phyloP scores from a whole-genome alignment of 768 basidiomycete species.

The Boletus pseudopeckii region DNA sequence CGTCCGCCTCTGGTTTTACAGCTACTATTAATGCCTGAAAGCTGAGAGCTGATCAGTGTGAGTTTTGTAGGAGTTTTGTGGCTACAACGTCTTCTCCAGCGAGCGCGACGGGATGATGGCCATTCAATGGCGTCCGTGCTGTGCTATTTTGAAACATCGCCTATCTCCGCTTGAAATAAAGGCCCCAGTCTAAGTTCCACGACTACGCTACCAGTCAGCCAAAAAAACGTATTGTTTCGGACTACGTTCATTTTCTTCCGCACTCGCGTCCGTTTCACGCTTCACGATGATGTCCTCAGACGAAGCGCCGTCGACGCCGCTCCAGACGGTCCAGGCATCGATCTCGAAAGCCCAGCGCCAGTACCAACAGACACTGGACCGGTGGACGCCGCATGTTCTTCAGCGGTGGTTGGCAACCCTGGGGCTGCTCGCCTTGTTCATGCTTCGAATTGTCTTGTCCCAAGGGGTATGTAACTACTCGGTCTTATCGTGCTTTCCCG shows the following conservation, averaged over 20 bases:
- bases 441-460: slow-evolving; percentile 79
- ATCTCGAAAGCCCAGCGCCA: slow-evolving; percentile 57
- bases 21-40: no score
- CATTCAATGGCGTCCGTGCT: no score
- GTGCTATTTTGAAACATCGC: neutral
- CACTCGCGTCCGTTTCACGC: slow-evolving; percentile 5
- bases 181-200: neutral
- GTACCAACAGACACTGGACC: slow-evolving; percentile 88
- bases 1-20: no score
- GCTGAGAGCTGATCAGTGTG: no score
- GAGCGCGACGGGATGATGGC: no score
- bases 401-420: slow-evolving; percentile 84
- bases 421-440: slow-evolving; percentile 69
- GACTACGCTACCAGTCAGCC: neutral
- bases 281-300: slow-evolving; percentile 34
- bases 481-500: neutral
- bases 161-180: slow-evolving; percentile 11
- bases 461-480: slow-evolving; percentile 68
- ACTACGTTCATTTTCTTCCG: neutral
- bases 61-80: no score
- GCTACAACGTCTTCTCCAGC: no score
- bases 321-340: slow-evolving; percentile 27
- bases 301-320: slow-evolving; percentile 26
- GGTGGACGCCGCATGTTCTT: slow-evolving; percentile 85
- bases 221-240: neutral